Conservation (phyloP, 2,329 filamentous ascomycete genomes). For the Metarhizium guizhouense region DNA sequence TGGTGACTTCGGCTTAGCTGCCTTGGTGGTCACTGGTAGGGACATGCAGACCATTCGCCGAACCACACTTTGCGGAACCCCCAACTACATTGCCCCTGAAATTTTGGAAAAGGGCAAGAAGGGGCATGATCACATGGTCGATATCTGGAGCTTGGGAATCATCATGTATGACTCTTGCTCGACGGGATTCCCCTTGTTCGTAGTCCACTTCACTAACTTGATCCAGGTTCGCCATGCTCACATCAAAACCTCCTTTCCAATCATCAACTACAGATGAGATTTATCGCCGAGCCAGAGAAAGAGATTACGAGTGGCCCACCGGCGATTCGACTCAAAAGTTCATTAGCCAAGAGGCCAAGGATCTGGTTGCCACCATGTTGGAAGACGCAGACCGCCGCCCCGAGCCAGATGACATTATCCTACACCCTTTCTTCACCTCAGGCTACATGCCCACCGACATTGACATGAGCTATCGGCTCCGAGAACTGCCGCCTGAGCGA, state of each 20-base stretch:
- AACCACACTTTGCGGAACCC: slow-evolving; percentile 91
- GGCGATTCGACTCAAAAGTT: slow-evolving; percentile 56
- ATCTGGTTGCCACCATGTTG: slow-evolving; percentile 67
- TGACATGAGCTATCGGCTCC: slow-evolving; percentile 50
- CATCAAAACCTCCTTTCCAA: slow-evolving; percentile 93
- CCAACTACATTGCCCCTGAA: slow-evolving; percentile 96
- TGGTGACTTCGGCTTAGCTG: slow-evolving; percentile 92
- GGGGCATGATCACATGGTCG: slow-evolving; percentile 94
- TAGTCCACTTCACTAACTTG: slow-evolving; percentile 1
- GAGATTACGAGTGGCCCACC: slow-evolving; percentile 74
- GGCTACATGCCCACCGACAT: slow-evolving; percentile 59
- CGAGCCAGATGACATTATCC: slow-evolving; percentile 67
- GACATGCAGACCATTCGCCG: slow-evolving; percentile 78
- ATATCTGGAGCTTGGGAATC: slow-evolving; percentile 96
- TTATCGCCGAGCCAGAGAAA: slow-evolving; percentile 59
- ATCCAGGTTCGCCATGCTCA: slow-evolving; percentile 82
- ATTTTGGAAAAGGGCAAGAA: slow-evolving; percentile 90
- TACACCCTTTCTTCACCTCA: slow-evolving; percentile 69
- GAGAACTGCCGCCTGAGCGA: slow-evolving; percentile 47
- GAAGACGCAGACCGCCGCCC: slow-evolving; percentile 68
- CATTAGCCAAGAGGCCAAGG: slow-evolving; percentile 67
- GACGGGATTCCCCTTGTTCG: not conserved
- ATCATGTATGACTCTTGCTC: slow-evolving; percentile 63
- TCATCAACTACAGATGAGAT: slow-evolving; percentile 83
- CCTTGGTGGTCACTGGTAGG: slow-evolving; percentile 80